Evolutionary conservation across 441 rosid genomes (phyloP), one percentile per base, ranked within the genome.

Genomic region (Melastoma candidum): DNA sequence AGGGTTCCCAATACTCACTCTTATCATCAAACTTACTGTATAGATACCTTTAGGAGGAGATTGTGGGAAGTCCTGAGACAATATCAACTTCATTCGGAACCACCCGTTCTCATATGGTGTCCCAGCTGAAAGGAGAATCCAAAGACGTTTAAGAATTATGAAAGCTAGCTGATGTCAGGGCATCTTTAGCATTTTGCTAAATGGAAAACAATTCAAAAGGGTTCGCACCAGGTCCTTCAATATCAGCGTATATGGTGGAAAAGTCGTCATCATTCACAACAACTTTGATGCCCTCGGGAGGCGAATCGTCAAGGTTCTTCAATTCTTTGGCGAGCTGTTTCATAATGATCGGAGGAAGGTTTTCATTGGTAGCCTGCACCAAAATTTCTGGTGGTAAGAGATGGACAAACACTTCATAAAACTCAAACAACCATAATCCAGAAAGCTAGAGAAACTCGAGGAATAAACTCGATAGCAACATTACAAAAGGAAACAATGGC

Each of bases 281-380:
- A 51, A 93, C 98, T 70, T 84, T 84, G 66, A 93, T 93, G 64
- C 98, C 98, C 73, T 93, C 97, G 0, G 98, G 95, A 47, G 98
- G 98, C 3, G 98, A 89, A 61, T 93, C 98, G 46, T 86, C 90
- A 44, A 93, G 97, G 78, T 72, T 78, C 76, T 88, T 93, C 72
- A 93, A 73, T 68, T 93, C 98, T 72, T 83, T 89, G 6, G 88
- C 97, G 54, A 93, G 90, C 76, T 89, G 95, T 74, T 89, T 93
- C 69, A 89, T 68, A 26, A 93, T 96, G 65, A 88, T 89, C 11
- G 98, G 98, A 54, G 97, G 98, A 57, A 93, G 95, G 64, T 93
- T 93, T 78, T 93, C 98, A 36, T 93, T 89, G 58, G 97, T 85
- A 39, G 97, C 98, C 98, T 93, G 36, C 36, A 29, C 36, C 36